Evolutionary conservation across 1,284 basidiomycete genomes (phyloP), one percentile per base, ranked within the genome.

Genomic region (Violaceomyces palustris): DNA sequence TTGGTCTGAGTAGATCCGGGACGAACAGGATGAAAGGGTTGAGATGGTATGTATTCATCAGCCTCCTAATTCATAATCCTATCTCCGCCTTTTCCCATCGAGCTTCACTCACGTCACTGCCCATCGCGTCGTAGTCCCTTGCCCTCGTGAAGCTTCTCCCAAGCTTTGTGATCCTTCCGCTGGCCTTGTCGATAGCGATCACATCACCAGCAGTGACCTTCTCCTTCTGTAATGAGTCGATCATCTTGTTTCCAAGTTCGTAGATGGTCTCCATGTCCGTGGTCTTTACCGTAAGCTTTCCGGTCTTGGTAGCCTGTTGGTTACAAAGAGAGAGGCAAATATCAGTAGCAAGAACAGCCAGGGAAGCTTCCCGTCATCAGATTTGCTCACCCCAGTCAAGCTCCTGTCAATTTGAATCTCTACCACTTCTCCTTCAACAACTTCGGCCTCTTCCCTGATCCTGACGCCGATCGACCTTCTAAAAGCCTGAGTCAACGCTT

Each of bases 221-320:
- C 78, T 98, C 92, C 75, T 93, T 94, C 38, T 89, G 86, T 30
- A 98, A 76, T 7, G 91, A 85, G 68, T 98, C 93, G 51, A 98
- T 97, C 94, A 98, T 98, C 80, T 98, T 98, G 47, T 86, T 91
- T 8, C 94, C 94, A 15, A 98, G 81, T 75, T 98, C 94, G 74
- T 98, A 98, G 31, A 98, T 88, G 12, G 93, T 98, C 78, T 98
- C 93, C 93, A 98, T 98, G 75, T 98, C 93, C 4, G 92, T 97
- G 9, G 91, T 96, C 77, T 98, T 98, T 70, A 98, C 87, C 0
- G 93, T 97, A 49, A 98, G 76, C 73, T 96, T 93, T 6, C 94
- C 93, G 1, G 93, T 97, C 78, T 97, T 98, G 12, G 92, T 96
- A 0, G 92, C 90, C n/a, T n/a, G n/a, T n/a, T n/a, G n/a, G n/a